Evolutionary conservation across 2,329 filamentous ascomycete species (phyloP).

Genomic region (Stagonosporopsis chrysanthemi): DNA sequence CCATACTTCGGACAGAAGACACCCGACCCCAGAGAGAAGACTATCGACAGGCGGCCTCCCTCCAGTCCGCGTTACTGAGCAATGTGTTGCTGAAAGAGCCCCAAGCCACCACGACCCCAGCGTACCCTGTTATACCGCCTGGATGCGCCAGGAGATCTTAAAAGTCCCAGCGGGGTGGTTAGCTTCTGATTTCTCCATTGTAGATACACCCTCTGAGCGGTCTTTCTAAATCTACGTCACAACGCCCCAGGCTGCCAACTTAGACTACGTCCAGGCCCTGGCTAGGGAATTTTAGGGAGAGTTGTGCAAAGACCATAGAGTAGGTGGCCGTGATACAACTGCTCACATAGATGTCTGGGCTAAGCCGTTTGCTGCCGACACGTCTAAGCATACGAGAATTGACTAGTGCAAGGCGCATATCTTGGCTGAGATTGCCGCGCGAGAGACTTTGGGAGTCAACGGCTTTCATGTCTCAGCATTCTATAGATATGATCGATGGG

Average conservation of each 20-base stretch:
- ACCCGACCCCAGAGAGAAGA: constrained; percentile 16
- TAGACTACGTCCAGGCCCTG: constrained; percentile 13
- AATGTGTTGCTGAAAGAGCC: constrained; percentile 18
- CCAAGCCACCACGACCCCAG: constrained; percentile 19
- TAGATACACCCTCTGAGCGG: constrained; percentile 11
- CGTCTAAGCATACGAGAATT: constrained; percentile 16
- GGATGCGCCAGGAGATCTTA: constrained; percentile 18
- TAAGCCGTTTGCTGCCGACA: constrained; percentile 15
- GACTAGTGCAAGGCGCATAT: constrained; percentile 18
- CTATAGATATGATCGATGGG: constrained; percentile 8
- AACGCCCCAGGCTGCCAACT: constrained; percentile 17
- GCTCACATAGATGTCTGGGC: constrained; percentile 22
- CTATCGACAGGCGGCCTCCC: constrained; percentile 24
- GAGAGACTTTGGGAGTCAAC: constrained; percentile 4
- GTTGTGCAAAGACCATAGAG: constrained; percentile 16
- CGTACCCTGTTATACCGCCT: constrained; percentile 22
- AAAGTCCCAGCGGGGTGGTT: constrained; percentile 20
- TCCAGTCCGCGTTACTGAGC: constrained; percentile 14
- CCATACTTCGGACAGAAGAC: constrained; percentile 18
- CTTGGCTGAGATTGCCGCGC: constrained; percentile 18
- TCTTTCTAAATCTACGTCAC: constrained; percentile 24
- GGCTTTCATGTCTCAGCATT: constrained; percentile 15
- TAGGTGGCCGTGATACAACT: constrained; percentile 7
- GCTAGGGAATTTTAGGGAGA: constrained; percentile 17
- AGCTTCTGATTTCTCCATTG: constrained; percentile 17